Percentiles rank a stretch among this genome's conserved stretches.
These are phyloP conservation scores for Claviceps humidiphila DNA, from an alignment of 2,329 filamentous ascomycete genomes.

Conservation along the genomic window DNA sequence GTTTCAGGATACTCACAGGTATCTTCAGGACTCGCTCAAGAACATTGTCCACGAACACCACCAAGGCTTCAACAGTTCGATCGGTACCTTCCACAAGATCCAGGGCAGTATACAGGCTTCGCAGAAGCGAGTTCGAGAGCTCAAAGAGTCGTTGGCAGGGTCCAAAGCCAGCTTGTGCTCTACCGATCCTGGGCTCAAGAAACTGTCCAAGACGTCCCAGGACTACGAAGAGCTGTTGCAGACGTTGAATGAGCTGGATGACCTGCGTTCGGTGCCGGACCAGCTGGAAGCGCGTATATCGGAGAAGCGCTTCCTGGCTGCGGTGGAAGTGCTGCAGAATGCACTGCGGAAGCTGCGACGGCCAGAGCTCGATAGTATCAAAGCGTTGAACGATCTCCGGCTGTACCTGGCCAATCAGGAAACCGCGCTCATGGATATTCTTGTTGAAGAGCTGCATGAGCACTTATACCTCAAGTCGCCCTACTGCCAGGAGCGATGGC, in stretches of 20 bases:
- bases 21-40: constrained; percentile 86
- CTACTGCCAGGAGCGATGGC: constrained; percentile 95
- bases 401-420: constrained; percentile 90
- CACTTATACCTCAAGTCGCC: constrained; percentile 96
- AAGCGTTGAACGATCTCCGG: constrained; percentile 72
- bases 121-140: constrained; percentile 66
- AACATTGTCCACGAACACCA: constrained; percentile 97
- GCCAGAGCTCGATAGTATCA: constrained; percentile 83
- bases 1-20: constrained; percentile 71
- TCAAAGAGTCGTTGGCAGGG: constrained; percentile 71
- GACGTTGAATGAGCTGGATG: constrained; percentile 70
- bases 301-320: constrained; percentile 86
- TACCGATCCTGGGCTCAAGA: constrained; percentile 82
- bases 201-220: constrained; percentile 74
- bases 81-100: constrained; percentile 97
- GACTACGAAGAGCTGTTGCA: constrained; percentile 84
- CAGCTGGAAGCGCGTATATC: constrained; percentile 89
- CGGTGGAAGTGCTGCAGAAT: constrained; percentile 83
- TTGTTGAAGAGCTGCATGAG: constrained; percentile 95
- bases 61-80: constrained; percentile 97
- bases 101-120: constrained; percentile 84
- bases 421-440: constrained; percentile 76
- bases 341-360: constrained; percentile 72
- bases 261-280: constrained; percentile 78
- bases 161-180: constrained; percentile 72